Evolutionary conservation across 148 eudicot species (phyloP).

Genomic region (Spergularia bocconei): DNA sequence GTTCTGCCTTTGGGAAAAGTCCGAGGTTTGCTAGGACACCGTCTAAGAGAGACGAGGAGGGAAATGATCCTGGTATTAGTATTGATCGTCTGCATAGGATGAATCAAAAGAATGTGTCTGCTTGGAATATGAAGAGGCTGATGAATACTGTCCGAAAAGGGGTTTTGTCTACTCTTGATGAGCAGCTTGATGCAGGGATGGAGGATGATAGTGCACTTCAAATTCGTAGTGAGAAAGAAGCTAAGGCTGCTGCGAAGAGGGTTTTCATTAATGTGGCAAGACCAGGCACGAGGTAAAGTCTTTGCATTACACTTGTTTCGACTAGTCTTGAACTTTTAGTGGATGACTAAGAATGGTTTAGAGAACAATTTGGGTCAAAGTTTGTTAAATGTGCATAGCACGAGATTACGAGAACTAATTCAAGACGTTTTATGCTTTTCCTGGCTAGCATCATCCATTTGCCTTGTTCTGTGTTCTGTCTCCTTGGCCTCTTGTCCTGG

Average conservation of each 20-base stretch:
- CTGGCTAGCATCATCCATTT: neutral
- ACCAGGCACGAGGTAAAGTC: constrained; percentile 56
- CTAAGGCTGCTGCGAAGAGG: constrained; percentile 63
- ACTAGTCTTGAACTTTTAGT: neutral
- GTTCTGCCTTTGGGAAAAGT: constrained; percentile 36
- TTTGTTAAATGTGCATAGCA: neutral
- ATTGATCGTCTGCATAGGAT: constrained; percentile 79
- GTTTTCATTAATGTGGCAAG: constrained; percentile 62
- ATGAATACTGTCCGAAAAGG: constrained; percentile 66
- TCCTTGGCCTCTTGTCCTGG: neutral
- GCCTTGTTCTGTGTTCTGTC: neutral
- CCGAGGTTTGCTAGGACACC: constrained; percentile 40
- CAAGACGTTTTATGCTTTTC: neutral
- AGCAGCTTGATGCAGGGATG: constrained; percentile 44
- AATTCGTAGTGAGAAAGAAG: constrained; percentile 65
- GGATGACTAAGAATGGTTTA: neutral
- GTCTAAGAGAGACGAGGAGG: constrained; percentile 39
- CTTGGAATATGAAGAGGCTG: constrained; percentile 97
- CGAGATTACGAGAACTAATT: neutral
- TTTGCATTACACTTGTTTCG: neutral
- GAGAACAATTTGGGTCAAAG: no score
- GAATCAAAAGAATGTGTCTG: constrained; percentile 83
- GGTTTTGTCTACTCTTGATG: constrained; percentile 62
- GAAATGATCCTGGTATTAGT: constrained; percentile 42
- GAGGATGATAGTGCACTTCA: constrained; percentile 61